Evolutionary conservation across 176 grass and related monocot species (phyloP).

Genomic region (Echinochloa phyllopogon): DNA sequence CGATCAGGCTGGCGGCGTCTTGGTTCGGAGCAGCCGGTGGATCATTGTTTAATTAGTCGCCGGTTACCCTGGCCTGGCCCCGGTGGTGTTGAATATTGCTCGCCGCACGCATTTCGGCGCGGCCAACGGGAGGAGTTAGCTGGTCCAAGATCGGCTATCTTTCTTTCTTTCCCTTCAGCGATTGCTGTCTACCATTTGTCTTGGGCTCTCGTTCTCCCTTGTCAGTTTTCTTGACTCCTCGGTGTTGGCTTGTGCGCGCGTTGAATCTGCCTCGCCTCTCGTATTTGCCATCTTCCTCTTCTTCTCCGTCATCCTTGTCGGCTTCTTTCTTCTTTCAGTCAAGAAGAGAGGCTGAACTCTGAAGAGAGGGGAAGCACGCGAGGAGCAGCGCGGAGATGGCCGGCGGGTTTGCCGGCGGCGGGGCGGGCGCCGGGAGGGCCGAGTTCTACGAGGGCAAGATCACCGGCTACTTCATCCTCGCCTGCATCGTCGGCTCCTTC

Average conservation of each 20-base stretch:
- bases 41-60: not conserved
- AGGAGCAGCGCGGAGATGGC: conserved; percentile 56
- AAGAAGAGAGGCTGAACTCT: too few relatives aligned
- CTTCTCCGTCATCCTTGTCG: not conserved
- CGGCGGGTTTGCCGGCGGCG: conserved; percentile 60
- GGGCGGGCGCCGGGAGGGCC: conserved; percentile 55
- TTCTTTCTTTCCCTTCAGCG: not conserved
- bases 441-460: conserved; percentile 81
- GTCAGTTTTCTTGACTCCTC: conserved; percentile 18
- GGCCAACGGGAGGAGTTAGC: not conserved
- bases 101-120: not conserved
- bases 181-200: not conserved
- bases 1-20: not conserved
- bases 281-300: not conserved
- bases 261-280: not conserved
- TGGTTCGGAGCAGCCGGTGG: not conserved
- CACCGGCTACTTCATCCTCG: conserved; percentile 87
- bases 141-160: not conserved
- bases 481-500: conserved; percentile 90
- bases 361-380: not conserved
- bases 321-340: not conserved
- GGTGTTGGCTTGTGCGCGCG: conserved; percentile 5
- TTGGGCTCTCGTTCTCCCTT: not conserved
- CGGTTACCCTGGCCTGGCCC: not conserved
- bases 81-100: not conserved